phyloP scores from a whole-genome alignment of 345 rosid genomes.

The Cardamine occulta region DNA sequence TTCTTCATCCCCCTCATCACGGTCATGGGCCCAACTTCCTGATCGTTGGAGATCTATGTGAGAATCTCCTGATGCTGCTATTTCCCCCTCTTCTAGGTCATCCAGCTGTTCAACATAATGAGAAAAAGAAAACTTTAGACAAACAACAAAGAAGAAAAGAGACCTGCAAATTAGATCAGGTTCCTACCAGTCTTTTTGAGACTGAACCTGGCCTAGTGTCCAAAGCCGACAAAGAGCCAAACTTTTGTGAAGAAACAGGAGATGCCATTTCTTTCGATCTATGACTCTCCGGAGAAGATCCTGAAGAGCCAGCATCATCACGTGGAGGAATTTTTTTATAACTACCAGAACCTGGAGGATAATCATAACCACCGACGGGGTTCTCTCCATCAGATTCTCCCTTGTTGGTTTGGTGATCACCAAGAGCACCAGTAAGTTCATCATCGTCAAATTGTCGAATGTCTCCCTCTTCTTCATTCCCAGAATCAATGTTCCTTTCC shows the following conservation, averaged over 20 bases:
- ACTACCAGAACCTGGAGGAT: conserved; percentile 58
- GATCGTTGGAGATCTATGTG: conserved; percentile 89
- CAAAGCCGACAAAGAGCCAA: conserved; percentile 94
- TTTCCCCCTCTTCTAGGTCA: conserved; percentile 98
- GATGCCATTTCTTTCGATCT: conserved; percentile 70
- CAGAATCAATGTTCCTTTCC: conserved; percentile 79
- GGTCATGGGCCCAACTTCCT: conserved; percentile 94
- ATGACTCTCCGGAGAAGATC: conserved; percentile 81
- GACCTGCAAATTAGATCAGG: conserved; percentile 30
- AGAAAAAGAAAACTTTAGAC: conserved; percentile 34
- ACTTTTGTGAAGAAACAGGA: conserved; percentile 91
- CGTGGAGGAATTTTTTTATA: conserved; percentile 53
- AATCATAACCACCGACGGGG: conserved; percentile 58
- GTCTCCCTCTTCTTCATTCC: conserved; percentile 90
- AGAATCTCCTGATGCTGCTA: conserved; percentile 93
- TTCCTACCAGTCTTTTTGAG: conserved; percentile 76
- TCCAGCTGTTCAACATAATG: conserved; percentile 62
- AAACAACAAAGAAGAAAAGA: conserved; percentile 22
- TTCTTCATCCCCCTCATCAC: conserved; percentile 95
- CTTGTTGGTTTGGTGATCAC: conserved; percentile 55
- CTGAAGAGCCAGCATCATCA: conserved; percentile 84
- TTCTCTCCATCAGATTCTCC: conserved; percentile 84
- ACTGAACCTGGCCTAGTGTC: conserved; percentile 88
- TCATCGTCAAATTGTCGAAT: conserved; percentile 83
- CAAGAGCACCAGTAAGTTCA: conserved; percentile 69